phyloP scores from a whole-genome alignment of 805 yeast genomes.

The Candida golubevii region DNA sequence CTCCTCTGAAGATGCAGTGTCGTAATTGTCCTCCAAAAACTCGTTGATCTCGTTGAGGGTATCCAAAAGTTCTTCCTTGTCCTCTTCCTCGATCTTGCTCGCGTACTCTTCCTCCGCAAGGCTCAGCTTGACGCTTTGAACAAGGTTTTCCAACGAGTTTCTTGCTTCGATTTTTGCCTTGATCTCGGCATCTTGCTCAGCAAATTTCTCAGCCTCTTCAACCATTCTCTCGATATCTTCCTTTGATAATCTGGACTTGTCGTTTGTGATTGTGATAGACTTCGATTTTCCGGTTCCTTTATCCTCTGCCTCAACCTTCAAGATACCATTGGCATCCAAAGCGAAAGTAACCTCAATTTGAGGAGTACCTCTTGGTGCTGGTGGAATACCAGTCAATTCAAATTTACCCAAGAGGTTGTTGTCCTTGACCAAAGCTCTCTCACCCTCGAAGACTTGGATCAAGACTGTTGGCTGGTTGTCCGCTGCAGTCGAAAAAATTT shows the following conservation, averaged over 20 bases:
- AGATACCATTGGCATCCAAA: conserved; percentile 20
- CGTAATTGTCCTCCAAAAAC: conserved; percentile 73
- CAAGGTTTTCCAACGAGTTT: conserved; percentile 19
- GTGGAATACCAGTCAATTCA: conserved; percentile 22
- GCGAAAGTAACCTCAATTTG: conserved; percentile 21
- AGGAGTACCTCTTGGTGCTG: conserved; percentile 22
- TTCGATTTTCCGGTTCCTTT: conserved; percentile 20
- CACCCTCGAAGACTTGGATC: conserved; percentile 21
- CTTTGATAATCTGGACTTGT: conserved; percentile 19
- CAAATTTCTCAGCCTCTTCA: conserved; percentile 20
- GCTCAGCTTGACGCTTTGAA: conserved; percentile 14
- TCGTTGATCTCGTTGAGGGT: conserved; percentile 83
- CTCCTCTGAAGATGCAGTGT: conserved; percentile 87
- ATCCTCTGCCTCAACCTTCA: conserved; percentile 20
- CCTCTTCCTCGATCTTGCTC: conserved; percentile 78
- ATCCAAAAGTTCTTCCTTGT: conserved; percentile 81
- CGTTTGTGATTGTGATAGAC: conserved; percentile 20
- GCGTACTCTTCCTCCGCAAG: conserved; percentile 16
- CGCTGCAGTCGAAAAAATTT: conserved; percentile 20
- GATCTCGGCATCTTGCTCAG: conserved; percentile 19
- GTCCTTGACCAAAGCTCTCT: conserved; percentile 22
- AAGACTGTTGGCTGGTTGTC: conserved; percentile 22
- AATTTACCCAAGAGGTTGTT: conserved; percentile 22
- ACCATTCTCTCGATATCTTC: conserved; percentile 21
- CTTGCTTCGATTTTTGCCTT: conserved; percentile 20